A percentile compares a stretch with the other conserved stretches of the same genome.
Evolutionary conservation across 2,329 filamentous ascomycete species (phyloP).

Genomic region (Hypoxylon sp.): DNA sequence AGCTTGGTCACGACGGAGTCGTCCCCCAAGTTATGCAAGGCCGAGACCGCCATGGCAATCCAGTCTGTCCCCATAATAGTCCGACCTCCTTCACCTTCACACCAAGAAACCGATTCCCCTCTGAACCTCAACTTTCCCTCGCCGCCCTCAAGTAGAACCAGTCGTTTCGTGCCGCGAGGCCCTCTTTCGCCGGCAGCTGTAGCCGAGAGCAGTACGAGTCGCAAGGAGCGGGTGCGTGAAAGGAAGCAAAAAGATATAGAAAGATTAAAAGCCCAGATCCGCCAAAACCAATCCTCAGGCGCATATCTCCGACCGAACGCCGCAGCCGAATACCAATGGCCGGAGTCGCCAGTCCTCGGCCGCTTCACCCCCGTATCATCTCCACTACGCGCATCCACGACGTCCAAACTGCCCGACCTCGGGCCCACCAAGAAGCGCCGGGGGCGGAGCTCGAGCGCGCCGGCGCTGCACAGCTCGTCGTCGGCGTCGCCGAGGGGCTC

Average conservation of each 20-base stretch:
- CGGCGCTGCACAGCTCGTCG: conserved; percentile 21
- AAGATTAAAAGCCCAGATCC: conserved; percentile 19
- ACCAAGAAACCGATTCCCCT: conserved; percentile 28
- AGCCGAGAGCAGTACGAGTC: conserved; percentile 18
- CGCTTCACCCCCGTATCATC: conserved; percentile 1
- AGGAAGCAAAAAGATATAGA: conserved; percentile 39
- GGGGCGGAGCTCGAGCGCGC: conserved; percentile 13
- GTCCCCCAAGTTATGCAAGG: conserved; percentile 46
- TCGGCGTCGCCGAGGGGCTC: conserved; percentile 18
- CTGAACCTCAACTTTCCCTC: conserved; percentile 34
- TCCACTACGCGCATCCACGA: neutral
- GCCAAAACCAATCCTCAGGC: conserved; percentile 1
- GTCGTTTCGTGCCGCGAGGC: conserved; percentile 23
- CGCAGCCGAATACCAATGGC: conserved; percentile 4
- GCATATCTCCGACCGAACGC: conserved; percentile 2
- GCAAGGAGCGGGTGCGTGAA: conserved; percentile 37
- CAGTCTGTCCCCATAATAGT: conserved; percentile 43
- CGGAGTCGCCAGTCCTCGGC: conserved; percentile 17
- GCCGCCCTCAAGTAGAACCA: conserved; percentile 11
- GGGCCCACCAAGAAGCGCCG: conserved; percentile 19
- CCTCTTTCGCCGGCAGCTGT: conserved; percentile 5
- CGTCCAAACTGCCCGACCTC: conserved; percentile 18
- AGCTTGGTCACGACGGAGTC: conserved; percentile 47
- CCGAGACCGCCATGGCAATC: conserved; percentile 45
- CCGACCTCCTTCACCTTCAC: conserved; percentile 30